Base-by-base conservation (phyloP, 169 alveolate genomes). In the Plasmodium relictum region DNA sequence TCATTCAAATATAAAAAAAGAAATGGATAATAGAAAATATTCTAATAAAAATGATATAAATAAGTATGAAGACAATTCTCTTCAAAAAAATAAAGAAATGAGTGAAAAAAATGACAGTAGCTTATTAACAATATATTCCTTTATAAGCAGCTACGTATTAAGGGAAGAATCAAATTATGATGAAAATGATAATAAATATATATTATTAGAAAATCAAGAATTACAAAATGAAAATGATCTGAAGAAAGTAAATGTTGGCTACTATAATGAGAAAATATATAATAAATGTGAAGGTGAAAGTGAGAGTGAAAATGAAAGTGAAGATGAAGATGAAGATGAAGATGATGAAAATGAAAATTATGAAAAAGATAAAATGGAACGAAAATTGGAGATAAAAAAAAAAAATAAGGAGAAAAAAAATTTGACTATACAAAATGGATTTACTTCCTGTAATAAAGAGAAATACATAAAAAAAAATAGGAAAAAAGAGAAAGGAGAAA, bases 131-230 rank as follows among this genome's bases (percentile, higher is more conserved):
- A 76, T 76, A 41, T 76, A 76, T 48, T 76, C 88, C 5, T 76
- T 76, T 68, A 76, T 76, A 24, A 76, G 88, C 66, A 76, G 65
- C 50, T 76, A 76, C 63, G 74, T 76, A 48, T 65, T 76, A 24
- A 76, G 63, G 50, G 88, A 76, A 76, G 88, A 76, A n/a, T 42
- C 42, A 63, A 76, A 48, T 63, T 76, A 76, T 63, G 88, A 76
- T 37, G 88, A 76, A 63, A 65, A 76, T 76, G 74, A 76, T n/a
- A 76, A 56, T 41, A 76, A 74, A 56, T 76, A 76, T 16, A 71
- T 42, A 22, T 63, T 76, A 68, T 68, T 76, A 45, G 88, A 76
- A 41, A 76, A 69, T 54, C 88, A 76, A 26, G 88, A 76, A 62
- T 62, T 76, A 54, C 76, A 63, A 45, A 45, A 76, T 76, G 74